Conservation (phyloP, 73 alveolate genomes). For the Tetrahymena malaccensis region DNA sequence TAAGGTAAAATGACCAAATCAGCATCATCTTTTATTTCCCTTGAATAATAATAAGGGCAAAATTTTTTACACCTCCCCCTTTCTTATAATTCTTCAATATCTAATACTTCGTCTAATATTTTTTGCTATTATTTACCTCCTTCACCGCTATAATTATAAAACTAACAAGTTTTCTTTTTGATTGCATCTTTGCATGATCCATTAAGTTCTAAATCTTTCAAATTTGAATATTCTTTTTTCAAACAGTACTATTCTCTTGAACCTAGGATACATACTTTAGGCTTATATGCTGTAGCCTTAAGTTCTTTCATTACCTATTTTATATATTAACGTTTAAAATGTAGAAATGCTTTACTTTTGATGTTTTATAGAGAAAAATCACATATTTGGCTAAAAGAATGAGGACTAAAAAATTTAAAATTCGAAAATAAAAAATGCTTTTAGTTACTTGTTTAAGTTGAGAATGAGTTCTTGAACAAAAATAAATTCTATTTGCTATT, state of each 20-base stretch:
- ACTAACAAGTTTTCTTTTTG: not conserved
- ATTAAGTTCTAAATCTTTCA: slow-evolving; percentile 2
- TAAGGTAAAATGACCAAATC: slow-evolving; percentile 86
- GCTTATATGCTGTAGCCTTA: slow-evolving; percentile 65
- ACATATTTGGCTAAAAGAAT: not conserved
- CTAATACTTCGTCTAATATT: slow-evolving; percentile 48
- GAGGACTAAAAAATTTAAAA: not conserved
- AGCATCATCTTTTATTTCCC: slow-evolving; percentile 61
- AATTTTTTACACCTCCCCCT: slow-evolving; percentile 46
- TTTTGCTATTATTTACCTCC: not conserved
- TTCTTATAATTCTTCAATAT: slow-evolving; percentile 78
- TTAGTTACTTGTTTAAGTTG: slow-evolving; percentile 35
- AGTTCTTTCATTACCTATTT: slow-evolving; percentile 61
- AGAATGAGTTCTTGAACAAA: slow-evolving; percentile 80
- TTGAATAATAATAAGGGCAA: slow-evolving; percentile 83
- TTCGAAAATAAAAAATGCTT: not conserved
- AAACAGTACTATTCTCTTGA: slow-evolving; percentile 77
- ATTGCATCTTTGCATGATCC: slow-evolving; percentile 13
- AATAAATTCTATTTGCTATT: slow-evolving; percentile 41
- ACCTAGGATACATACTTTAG: slow-evolving; percentile 54
- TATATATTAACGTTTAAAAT: not conserved
- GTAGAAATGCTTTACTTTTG: no score
- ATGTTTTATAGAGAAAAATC: no score
- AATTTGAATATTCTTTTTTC: slow-evolving; percentile 33
- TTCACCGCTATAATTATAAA: not conserved